Evolutionary conservation across 768 basidiomycete genomes (phyloP), one percentile per base, ranked within the genome.

Genomic region (Russula emetica): DNA sequence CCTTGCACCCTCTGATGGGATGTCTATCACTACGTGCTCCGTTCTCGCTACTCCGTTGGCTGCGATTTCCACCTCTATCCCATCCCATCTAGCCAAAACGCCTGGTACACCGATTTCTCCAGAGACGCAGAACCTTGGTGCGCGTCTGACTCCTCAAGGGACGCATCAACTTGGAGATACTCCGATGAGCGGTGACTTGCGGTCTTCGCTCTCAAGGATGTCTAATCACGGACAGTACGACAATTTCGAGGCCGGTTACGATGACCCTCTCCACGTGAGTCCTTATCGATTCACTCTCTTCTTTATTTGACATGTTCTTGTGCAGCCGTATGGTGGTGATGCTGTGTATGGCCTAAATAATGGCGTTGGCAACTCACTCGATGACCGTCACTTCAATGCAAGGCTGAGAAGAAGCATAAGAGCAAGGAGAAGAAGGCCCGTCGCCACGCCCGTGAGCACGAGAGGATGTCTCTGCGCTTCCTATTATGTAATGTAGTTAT

Each of bases 11-110:
- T 74, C 86, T 24, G 89, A 92, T 58, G 78, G 77, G 57, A 73
- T 89, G 58, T 81, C 81, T 40, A 76, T 78, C 40, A 79, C 85
- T 34, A 83, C 78, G 36, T 86, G 90, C 60, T 93, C 91, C 47
- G 91, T 93, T 26, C 91, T 91, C 53, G 90, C 88, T 1, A 92
- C 91, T 3, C 91, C 91, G 22, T 74, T 91, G 7, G 76, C 76
- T 10, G 83, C 82, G 11, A 74, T 86, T n/a, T 69, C 83, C 18
- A 80, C 78, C 49, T 78, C 78, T 47, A 70, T 66, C 26, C 74
- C 74, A 6, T 69, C 77, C 14, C 80, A 82, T 71, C 73, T 88
- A 50, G 70, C 85, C 66, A 89, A 88, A 76, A 81, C 85, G 4
- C 85, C 87, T 8, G 85, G 83, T 42, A 86, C 81, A 16, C 88